These are phyloP conservation scores for Phylloporus arenicola DNA, from an alignment of 768 basidiomycete genomes.

Conservation along the genomic window DNA sequence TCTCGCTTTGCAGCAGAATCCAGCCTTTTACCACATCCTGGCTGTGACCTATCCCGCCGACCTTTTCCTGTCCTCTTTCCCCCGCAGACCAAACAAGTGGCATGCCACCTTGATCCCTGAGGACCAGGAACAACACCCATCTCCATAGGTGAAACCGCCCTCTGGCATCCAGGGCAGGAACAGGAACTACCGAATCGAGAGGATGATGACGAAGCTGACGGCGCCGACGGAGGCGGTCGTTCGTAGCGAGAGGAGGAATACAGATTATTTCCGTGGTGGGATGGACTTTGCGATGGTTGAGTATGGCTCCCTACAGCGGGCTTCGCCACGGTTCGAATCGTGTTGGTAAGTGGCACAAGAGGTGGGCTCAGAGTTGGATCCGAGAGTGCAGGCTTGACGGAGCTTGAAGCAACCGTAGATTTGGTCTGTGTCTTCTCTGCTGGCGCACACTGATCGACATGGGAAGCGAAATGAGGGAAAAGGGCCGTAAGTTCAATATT, in stretches of 20 bases:
- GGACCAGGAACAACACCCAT: conserved; percentile 82
- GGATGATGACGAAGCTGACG: conserved; percentile 13
- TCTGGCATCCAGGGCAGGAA: conserved; percentile 71
- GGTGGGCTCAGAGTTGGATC: conserved; percentile 16
- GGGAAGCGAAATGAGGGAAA: conserved; percentile 6
- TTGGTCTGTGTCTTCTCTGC: conserved; percentile 27
- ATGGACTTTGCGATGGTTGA: conserved; percentile 12
- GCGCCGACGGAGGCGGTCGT: conserved; percentile 14
- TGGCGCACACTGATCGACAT: conserved; percentile 38
- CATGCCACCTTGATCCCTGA: conserved; percentile 77
- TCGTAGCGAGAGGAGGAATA: conserved; percentile 31
- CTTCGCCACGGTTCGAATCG: conserved; percentile 9
- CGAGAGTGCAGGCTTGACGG: conserved; percentile 8
- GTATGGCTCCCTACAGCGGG: background rate
- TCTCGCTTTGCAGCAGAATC: conserved; percentile 80
- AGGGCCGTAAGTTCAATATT: background rate
- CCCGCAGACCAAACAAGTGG: conserved; percentile 72
- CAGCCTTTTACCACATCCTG: conserved; percentile 78
- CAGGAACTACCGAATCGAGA: conserved; percentile 37
- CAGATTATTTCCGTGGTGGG: conserved; percentile 7
- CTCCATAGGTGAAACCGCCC: conserved; percentile 76
- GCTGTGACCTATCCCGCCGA: conserved; percentile 50
- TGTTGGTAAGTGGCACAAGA: conserved; percentile 17
- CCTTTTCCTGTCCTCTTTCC: conserved; percentile 48
- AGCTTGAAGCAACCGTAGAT: conserved; percentile 4